A percentile compares a stretch with the other conserved stretches of the same genome.
phyloP scores from a whole-genome alignment of 148 eudicot genomes.

The Vaccinium vitisidaea region DNA sequence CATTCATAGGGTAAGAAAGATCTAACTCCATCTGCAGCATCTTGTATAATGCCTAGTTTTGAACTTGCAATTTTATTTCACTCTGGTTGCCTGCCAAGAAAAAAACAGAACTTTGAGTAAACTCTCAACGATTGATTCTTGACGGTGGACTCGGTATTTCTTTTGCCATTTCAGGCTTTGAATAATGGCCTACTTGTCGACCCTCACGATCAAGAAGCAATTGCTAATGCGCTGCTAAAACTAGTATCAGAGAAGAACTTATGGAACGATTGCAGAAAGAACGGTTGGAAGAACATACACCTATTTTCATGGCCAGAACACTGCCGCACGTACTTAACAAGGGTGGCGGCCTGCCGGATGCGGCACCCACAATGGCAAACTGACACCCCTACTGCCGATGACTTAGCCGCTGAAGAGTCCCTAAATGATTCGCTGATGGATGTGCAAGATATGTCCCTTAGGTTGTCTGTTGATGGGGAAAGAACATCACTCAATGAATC shows the following conservation, averaged over 20 bases:
- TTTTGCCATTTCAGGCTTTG: slow-evolving; percentile 45
- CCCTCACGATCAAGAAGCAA: slow-evolving; percentile 69
- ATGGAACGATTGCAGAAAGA: slow-evolving; percentile 64
- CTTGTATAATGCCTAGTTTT: neutral
- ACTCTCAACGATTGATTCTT: neutral
- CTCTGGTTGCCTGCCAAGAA: neutral
- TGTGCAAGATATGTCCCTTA: slow-evolving; percentile 67
- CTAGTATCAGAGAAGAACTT: slow-evolving; percentile 66
- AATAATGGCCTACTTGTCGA: slow-evolving; percentile 74
- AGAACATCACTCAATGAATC: slow-evolving; percentile 46
- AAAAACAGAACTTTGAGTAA: neutral
- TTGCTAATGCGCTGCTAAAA: slow-evolving; percentile 68
- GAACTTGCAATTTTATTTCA: neutral
- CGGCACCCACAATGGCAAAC: slow-evolving; percentile 78
- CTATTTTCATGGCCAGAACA: slow-evolving; percentile 84
- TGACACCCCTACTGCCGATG: slow-evolving; percentile 57
- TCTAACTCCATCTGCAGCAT: neutral
- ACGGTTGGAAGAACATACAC: slow-evolving; percentile 75
- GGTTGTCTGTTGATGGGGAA: slow-evolving; percentile 69
- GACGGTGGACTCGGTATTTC: neutral
- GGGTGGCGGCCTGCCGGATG: slow-evolving; percentile 72
- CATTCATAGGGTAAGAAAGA: slow-evolving; percentile 51
- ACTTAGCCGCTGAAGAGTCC: slow-evolving; percentile 42
- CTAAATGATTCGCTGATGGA: slow-evolving; percentile 62
- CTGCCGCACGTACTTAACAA: slow-evolving; percentile 64